Base-by-base conservation (phyloP, 2,329 filamentous ascomycete species). In the Fusarium chlamydosporum region DNA sequence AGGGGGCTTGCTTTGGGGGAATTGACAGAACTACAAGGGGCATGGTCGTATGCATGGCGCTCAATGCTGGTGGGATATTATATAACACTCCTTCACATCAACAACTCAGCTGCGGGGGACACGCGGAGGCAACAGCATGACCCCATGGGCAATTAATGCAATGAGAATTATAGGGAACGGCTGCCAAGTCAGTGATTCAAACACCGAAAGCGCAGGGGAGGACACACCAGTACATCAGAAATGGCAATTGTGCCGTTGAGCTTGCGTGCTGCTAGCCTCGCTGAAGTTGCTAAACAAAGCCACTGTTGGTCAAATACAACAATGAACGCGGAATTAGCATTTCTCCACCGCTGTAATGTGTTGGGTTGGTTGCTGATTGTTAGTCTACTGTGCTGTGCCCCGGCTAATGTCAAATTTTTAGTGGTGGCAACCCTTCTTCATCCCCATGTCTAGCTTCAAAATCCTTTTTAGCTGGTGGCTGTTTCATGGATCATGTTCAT, bases 151-250 rank as follows among this genome's bases (percentile, higher is more conserved):
- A 42, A 9, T 53, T 31, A 54, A 53, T 40, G 48, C 13, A 31
- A 50, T 43, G 43, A 11, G 52, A 31, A 31, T 6, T 20, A 5
- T 23, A 29, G 38, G 40, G 34, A 38, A 45, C n/a, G 34, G 23
- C 27, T 50, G 43, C 27, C 43, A 58, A 58, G 61, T 16, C 26
- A 16, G 26, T 64, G 52, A 64, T 58, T 50, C 45, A 48, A 64
- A 35, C 51, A 33, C 51, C 37, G 42, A n/a, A 52, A n/a, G 18
- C 16, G n/a, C 61, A 60, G 54, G 61, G 61, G 46, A 38, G 34
- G 38, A 29, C 51, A 51, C 56, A 56, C 40, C 46, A 27, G 29
- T 10, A 10, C 23, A 38, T 40, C 27, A 26, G n/a, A 59, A 56
- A 23, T n/a, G 40, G 56, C 13, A 56, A 42, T 16, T 38, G 13